phyloP scores from a whole-genome alignment of 495 filamentous ascomycete species.

The Astrocystis sublimbata region DNA sequence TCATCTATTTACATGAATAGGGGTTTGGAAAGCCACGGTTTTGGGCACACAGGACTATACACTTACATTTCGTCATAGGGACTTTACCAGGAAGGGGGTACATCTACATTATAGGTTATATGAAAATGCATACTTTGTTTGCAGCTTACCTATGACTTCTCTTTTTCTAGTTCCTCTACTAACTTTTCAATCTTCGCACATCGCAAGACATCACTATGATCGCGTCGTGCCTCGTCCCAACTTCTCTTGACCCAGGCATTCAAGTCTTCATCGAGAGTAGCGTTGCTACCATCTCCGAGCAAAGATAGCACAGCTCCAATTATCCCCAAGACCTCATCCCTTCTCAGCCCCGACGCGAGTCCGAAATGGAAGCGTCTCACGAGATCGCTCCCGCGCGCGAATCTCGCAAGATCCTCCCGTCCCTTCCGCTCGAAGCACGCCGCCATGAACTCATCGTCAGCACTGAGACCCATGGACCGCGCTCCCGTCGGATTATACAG shows the following conservation, averaged over 20 bases:
- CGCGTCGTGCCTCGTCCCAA: background rate
- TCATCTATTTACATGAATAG: no score
- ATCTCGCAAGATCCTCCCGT: background rate
- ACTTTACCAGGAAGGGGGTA: no score
- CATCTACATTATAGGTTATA: no score
- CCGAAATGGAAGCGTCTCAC: slow-evolving; percentile 9
- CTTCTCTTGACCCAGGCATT: background rate
- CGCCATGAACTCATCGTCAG: slow-evolving; percentile 10
- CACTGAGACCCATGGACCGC: slow-evolving; percentile 6
- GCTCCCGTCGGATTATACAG: slow-evolving; percentile 22
- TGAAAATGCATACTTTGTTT: no score
- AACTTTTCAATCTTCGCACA: background rate
- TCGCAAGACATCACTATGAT: background rate
- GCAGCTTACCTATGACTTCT: no score
- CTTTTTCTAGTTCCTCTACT: background rate
- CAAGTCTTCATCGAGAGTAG: background rate
- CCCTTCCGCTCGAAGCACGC: background rate
- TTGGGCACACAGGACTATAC: no score
- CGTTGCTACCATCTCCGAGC: background rate
- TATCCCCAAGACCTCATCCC: slow-evolving; percentile 2
- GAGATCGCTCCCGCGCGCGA: background rate
- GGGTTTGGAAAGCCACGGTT: no score
- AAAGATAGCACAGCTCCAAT: slow-evolving; percentile 8
- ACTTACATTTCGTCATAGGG: no score
- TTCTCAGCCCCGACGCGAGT: slow-evolving; percentile 2